Conservation (phyloP, 1,139 yeast species). For the Taphrina communis region DNA sequence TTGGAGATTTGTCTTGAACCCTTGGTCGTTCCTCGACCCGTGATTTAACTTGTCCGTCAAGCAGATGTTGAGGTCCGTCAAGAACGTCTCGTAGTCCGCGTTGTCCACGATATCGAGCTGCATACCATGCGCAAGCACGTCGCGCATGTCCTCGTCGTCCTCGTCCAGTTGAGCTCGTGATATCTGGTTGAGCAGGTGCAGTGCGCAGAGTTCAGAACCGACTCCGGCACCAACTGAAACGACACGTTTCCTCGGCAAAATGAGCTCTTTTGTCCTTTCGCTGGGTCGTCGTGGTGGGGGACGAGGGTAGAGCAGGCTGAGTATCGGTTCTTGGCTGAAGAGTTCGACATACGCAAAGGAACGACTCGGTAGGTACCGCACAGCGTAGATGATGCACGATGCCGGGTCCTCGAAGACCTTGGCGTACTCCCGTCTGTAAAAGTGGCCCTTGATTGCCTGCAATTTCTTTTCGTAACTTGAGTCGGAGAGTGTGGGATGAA, state of each 20-base stretch:
- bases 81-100: conserved; percentile 29
- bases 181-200: conserved; percentile 19
- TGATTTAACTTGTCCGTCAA: background rate
- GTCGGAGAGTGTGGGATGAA: conserved; percentile 14
- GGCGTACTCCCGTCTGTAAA: conserved; percentile 23
- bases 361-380: conserved; percentile 32
- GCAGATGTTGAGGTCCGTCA: background rate
- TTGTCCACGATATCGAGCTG: conserved; percentile 26
- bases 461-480: conserved; percentile 9
- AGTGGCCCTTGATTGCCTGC: conserved; percentile 31
- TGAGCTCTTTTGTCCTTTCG: background rate
- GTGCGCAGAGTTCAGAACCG: conserved; percentile 34
- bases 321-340: conserved; percentile 10
- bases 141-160: conserved; percentile 24
- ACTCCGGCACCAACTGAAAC: conserved; percentile 39
- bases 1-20: background rate
- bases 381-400: conserved; percentile 28
- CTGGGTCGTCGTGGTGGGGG: conserved; percentile 33
- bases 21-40: background rate
- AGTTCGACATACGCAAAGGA: conserved; percentile 34
- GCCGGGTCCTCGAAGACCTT: conserved; percentile 26
- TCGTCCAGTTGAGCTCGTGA: conserved; percentile 9
- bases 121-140: conserved; percentile 17
- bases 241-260: conserved; percentile 7
- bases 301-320: conserved; percentile 30